Evolutionary conservation across 2,329 filamentous ascomycete species (phyloP).

Genomic region (Aureobasidium vineae): DNA sequence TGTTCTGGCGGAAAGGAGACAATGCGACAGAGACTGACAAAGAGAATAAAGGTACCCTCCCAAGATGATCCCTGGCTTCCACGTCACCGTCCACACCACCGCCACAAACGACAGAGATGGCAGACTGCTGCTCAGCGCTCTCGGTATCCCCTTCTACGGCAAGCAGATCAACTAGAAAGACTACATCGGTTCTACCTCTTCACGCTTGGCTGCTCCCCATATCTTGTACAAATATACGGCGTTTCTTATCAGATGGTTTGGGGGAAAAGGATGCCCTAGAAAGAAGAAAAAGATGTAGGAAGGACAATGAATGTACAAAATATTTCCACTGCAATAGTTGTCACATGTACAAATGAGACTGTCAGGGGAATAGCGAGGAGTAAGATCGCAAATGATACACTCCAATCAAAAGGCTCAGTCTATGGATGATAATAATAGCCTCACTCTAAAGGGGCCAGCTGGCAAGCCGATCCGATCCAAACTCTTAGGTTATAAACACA

Average conservation of each 20-base stretch:
- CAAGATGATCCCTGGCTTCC: conserved; percentile 79
- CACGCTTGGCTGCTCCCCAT: neutral
- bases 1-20: neutral
- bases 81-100: conserved; percentile 80
- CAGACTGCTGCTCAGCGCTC: conserved; percentile 66
- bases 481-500: conserved; percentile 18
- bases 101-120: conserved; percentile 84
- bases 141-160: conserved; percentile 80
- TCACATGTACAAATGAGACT: neutral
- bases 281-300: neutral
- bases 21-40: neutral
- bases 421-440: neutral
- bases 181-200: neutral
- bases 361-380: neutral
- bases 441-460: neutral
- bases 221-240: neutral
- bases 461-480: neutral
- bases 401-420: neutral
- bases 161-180: conserved; percentile 57
- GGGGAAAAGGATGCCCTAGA: neutral
- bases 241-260: neutral
- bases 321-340: neutral
- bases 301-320: neutral
- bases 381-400: neutral
- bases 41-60: conserved; percentile 56